These are phyloP conservation scores for Dryas drummondii DNA, from an alignment of 306 rosid species.

Conservation along the genomic window DNA sequence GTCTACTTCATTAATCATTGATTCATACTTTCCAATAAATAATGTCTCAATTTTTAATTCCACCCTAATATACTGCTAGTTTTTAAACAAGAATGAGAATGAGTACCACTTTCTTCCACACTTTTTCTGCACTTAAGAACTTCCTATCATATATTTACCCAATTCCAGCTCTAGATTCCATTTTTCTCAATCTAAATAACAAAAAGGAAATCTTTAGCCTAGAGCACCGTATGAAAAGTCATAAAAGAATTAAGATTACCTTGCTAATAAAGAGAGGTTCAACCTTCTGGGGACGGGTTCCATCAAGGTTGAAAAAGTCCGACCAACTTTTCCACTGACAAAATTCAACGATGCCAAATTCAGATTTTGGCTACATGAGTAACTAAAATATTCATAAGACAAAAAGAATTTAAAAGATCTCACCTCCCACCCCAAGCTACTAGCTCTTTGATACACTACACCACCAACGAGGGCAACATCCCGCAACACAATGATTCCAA, in stretches of 20 bases:
- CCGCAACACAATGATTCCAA: conserved; percentile 78
- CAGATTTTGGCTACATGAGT: conserved; percentile 19
- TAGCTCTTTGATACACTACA: conserved; percentile 72
- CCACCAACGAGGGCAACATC: conserved; percentile 83
- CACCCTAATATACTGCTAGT: too few relatives aligned
- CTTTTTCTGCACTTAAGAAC: too few relatives aligned
- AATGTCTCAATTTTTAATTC: too few relatives aligned
- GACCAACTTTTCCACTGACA: conserved; percentile 81
- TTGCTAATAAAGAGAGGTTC: conserved; percentile 91
- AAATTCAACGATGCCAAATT: conserved; percentile 3
- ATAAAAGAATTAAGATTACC: conserved; percentile 42
- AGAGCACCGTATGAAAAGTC: not conserved
- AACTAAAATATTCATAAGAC: not conserved
- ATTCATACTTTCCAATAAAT: too few relatives aligned
- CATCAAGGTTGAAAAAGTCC: conserved; percentile 79
- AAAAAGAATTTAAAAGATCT: conserved; percentile 6
- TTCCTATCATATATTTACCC: too few relatives aligned
- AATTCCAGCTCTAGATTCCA: too few relatives aligned
- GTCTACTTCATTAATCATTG: too few relatives aligned
- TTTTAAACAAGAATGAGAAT: too few relatives aligned
- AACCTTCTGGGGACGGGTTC: conserved; percentile 63
- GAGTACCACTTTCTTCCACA: too few relatives aligned
- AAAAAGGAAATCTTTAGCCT: not conserved
- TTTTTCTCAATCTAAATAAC: too few relatives aligned
- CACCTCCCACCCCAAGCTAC: conserved; percentile 85